A percentile compares a stretch with the other conserved stretches of the same genome.
Evolutionary conservation across 331 rosid genomes (phyloP).

Genomic region (Acacia pycnantha): DNA sequence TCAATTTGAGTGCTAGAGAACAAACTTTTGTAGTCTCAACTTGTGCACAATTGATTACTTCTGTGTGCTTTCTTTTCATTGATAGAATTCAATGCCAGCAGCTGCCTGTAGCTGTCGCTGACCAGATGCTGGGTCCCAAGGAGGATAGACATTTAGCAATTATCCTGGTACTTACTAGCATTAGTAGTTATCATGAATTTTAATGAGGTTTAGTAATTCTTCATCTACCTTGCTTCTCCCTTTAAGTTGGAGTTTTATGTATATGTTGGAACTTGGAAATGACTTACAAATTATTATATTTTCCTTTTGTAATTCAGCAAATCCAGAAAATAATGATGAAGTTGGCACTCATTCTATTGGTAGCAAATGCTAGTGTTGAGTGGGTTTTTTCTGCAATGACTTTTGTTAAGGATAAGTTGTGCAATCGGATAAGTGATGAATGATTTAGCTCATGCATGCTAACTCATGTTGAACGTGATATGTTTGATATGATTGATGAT

Average conservation of each 20-base stretch:
- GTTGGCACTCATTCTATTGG: too few species aligned
- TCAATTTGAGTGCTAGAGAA: slow-evolving; percentile 19
- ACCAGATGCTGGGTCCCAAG: slow-evolving; percentile 98
- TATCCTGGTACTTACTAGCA: slow-evolving; percentile 68
- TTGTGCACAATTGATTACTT: slow-evolving; percentile 30
- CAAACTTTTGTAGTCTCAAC: slow-evolving; percentile 5
- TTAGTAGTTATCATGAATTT: slow-evolving; percentile 7
- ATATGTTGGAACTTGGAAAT: slow-evolving; percentile 21
- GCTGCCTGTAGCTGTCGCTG: slow-evolving; percentile 99
- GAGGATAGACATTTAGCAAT: slow-evolving; percentile 98
- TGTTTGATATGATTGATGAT: too few species aligned
- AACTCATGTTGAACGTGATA: too few species aligned
- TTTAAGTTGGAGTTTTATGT: slow-evolving; percentile 22
- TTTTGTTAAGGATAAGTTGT: too few species aligned
- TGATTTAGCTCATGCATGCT: too few species aligned
- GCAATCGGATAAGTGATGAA: too few species aligned
- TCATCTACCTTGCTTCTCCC: neutral
- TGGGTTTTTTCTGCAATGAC: too few species aligned
- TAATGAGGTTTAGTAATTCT: neutral
- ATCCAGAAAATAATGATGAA: slow-evolving; percentile 11
- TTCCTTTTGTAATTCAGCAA: slow-evolving; percentile 21
- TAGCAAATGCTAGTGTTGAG: too few species aligned
- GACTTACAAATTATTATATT: too few species aligned
- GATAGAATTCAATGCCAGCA: slow-evolving; percentile 96
- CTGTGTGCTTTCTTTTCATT: slow-evolving; percentile 25